These are phyloP conservation scores for Pythium scleroteichum DNA, from an alignment of 352 stramenopile genomes.

Conservation along the genomic window DNA sequence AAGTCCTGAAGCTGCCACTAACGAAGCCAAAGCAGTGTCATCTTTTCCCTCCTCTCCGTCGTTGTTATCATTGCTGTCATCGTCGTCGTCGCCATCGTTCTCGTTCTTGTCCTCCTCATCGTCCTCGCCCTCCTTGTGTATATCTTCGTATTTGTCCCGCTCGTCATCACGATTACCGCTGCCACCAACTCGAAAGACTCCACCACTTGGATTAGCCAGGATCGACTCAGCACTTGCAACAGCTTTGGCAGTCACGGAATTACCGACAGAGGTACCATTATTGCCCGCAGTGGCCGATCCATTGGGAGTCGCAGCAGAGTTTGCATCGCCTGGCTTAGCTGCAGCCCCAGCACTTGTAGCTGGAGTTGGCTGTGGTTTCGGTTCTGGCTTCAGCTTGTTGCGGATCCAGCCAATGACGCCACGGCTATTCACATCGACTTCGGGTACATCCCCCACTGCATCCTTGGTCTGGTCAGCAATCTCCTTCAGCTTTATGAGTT, in stretches of 20 bases:
- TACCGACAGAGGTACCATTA: too few relatives aligned
- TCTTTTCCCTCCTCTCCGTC: conserved; percentile 7
- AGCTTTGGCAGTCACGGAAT: too few relatives aligned
- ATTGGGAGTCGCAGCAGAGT: too few relatives aligned
- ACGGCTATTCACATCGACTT: conserved; percentile 21
- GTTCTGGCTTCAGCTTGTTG: conserved; percentile 1
- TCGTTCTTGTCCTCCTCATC: conserved; percentile 23
- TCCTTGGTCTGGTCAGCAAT: conserved; percentile 19
- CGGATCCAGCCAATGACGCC: not conserved
- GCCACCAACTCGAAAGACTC: too few relatives aligned
- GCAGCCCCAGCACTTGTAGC: not conserved
- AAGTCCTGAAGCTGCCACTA: conserved; percentile 30
- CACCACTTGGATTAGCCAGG: not conserved
- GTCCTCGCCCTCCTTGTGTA: conserved; percentile 4
- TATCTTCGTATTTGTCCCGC: not conserved
- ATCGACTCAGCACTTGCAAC: not conserved
- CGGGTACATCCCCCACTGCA: conserved; percentile 8
- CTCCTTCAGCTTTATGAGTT: conserved; percentile 23
- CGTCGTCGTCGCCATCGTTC: conserved; percentile 20
- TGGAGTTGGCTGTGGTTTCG: not conserved
- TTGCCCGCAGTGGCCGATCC: too few relatives aligned
- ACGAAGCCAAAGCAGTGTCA: conserved; percentile 19
- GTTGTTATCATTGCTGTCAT: conserved; percentile 24
- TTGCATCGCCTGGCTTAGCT: too few relatives aligned
- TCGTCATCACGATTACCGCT: not conserved